A percentile compares a stretch with the other conserved stretches of the same genome.
Evolutionary conservation across 805 yeast species (phyloP).

Genomic region (Sungouiella blattae): DNA sequence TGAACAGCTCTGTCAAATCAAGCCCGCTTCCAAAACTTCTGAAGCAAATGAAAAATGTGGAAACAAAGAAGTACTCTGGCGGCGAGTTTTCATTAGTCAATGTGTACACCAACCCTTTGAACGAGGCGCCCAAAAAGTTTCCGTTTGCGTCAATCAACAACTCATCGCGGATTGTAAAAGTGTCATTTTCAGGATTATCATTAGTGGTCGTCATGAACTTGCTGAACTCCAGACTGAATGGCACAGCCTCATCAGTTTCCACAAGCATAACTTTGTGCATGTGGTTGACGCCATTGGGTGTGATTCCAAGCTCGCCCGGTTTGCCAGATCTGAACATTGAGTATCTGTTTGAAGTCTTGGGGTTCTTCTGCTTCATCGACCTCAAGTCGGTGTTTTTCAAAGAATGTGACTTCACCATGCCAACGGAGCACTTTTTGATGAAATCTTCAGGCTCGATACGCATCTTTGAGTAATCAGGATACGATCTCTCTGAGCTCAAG

Average conservation of each 20-base stretch:
- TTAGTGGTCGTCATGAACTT: conserved; percentile 24
- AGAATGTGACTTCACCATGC: conserved; percentile 45
- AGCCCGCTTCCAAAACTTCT: conserved; percentile 65
- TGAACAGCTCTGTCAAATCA: conserved; percentile 65
- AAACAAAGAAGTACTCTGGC: conserved; percentile 63
- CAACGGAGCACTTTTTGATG: conserved; percentile 57
- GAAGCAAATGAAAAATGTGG: conserved; percentile 76
- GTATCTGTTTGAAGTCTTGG: conserved; percentile 35
- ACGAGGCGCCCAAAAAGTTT: conserved; percentile 63
- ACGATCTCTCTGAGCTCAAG: conserved; percentile 54
- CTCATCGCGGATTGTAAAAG: conserved; percentile 37
- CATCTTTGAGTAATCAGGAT: conserved; percentile 60
- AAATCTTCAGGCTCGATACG: conserved; percentile 59
- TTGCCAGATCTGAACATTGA: conserved; percentile 51
- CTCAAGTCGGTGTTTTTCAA: conserved; percentile 22
- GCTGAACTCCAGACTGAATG: conserved; percentile 35
- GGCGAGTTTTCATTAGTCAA: conserved; percentile 63
- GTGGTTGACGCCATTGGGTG: conserved; percentile 47
- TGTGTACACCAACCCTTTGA: conserved; percentile 61
- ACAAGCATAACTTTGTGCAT: conserved; percentile 31
- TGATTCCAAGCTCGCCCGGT: conserved; percentile 45
- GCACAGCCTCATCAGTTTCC: conserved; percentile 25
- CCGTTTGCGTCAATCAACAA: conserved; percentile 50
- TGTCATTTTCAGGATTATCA: conserved; percentile 7
- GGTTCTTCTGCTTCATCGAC: conserved; percentile 17